Base-by-base conservation (phyloP, 768 basidiomycete species). In the Zangia roseola region DNA sequence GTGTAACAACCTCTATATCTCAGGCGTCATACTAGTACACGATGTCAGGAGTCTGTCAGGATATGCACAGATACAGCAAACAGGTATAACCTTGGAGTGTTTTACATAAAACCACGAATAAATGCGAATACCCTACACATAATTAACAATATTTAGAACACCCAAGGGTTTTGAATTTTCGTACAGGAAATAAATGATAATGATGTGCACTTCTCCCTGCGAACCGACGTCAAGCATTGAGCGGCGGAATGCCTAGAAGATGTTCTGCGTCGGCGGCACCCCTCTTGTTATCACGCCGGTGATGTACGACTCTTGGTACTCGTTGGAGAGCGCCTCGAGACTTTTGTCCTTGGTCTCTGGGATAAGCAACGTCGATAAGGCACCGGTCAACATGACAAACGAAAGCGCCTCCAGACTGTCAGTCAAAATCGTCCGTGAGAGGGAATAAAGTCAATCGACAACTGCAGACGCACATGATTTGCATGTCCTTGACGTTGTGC, bases 341-440 rank as follows among this genome's bases (percentile, higher is more conserved):
- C 78, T 61, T 61, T 58, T 70, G 13, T 71, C 68, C 62, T 81
- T 93, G 40, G 91, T 91, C 71, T 93, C 91, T 26, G 87, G 86
- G n/a, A 93, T 63, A 21, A 92, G 77, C 35, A 90, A 69, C 2
- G 91, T 91, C 9, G 91, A 90, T 71, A 84, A 77, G 57, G 91
- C 72, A 44, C 91, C 91, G 1, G 87, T 90, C 48, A 90, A 70
- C 89, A 91, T 91, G 76, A 91, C 84, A 40, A 90, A 70, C 9
- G 89, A 87, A 53, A 92, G 87, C 53, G 88, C 80, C 65, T 90
- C 78, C 33, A 93, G 67, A 55, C 84, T 86, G 42, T 1, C 25
- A 33, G 28, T 33, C 20, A 19, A 16, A 24, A 25, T 16, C 23
- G 10, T 50, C 56, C 3, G 30, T 37, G 30, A 55, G 52, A 16